phyloP scores from a whole-genome alignment of 495 filamentous ascomycete species.

The Podospora appendiculata region DNA sequence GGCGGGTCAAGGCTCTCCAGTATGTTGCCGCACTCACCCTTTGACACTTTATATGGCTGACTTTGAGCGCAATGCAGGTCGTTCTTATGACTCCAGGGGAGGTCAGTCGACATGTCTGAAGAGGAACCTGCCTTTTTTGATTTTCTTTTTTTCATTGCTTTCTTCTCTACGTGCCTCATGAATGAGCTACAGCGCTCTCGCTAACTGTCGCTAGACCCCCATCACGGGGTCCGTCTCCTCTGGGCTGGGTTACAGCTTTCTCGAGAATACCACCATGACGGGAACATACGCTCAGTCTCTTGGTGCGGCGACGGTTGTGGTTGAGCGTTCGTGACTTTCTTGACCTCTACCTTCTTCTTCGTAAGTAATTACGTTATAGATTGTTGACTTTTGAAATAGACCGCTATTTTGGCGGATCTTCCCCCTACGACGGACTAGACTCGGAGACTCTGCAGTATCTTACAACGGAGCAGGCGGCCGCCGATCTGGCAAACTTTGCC shows the following conservation, averaged over 20 bases:
- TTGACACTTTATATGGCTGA: background rate
- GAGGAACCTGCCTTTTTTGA: no score
- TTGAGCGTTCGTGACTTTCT: conserved; percentile 41
- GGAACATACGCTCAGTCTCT: conserved; percentile 45
- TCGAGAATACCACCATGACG: conserved; percentile 42
- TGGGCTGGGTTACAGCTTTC: conserved; percentile 27
- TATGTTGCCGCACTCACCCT: background rate
- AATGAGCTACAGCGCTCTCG: no score
- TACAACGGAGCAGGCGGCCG: conserved; percentile 52
- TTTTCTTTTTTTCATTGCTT: no score
- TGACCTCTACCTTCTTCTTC: background rate
- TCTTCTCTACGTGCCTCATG: no score
- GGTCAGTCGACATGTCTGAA: background rate
- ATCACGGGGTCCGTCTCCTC: conserved; percentile 33
- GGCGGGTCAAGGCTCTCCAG: conserved; percentile 14
- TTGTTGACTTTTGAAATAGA: conserved; percentile 20
- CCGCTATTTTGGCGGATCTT: conserved; percentile 54
- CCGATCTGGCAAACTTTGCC: conserved; percentile 56
- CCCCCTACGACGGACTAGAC: conserved; percentile 47
- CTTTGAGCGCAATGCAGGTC: conserved; percentile 22
- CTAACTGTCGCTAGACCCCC: conserved; percentile 4
- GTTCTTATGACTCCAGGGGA: conserved; percentile 54
- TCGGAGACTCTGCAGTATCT: conserved; percentile 52
- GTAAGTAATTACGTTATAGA: background rate
- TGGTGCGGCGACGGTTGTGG: conserved; percentile 47